Conservation (phyloP, 208 protist species). For the Leptomonas pyrrhocoris region DNA sequence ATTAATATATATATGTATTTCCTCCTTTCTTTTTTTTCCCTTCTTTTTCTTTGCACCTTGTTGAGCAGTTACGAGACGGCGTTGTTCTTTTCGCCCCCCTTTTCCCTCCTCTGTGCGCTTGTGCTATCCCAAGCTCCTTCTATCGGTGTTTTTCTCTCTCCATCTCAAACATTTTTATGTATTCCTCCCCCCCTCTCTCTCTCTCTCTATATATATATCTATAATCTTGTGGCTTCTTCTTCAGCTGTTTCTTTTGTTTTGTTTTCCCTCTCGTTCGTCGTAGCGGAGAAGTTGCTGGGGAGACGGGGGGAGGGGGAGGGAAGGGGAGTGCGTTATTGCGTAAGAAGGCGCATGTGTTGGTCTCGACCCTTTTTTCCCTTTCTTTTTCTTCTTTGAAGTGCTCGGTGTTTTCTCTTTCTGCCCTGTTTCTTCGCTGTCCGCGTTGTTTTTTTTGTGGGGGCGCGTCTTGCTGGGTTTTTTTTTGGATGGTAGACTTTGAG, state of each 20-base stretch:
- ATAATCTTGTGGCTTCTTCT: background rate
- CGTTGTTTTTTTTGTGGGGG: background rate
- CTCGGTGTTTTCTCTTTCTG: background rate
- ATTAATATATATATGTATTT: background rate
- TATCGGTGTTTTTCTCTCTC: too few relatives aligned
- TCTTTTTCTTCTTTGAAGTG: slow-evolving; percentile 7
- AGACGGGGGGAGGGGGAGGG: background rate
- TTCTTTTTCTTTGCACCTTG: slow-evolving; percentile 1
- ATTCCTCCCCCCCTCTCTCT: background rate
- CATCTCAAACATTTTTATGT: background rate
- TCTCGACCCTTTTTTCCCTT: slow-evolving; percentile 1
- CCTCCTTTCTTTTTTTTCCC: slow-evolving; percentile 2
- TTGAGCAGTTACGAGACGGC: too few relatives aligned
- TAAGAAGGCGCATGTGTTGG: background rate
- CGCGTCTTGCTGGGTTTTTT: too few relatives aligned
- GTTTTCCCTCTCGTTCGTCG: background rate
- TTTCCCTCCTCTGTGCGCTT: slow-evolving; percentile 1
- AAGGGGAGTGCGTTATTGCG: background rate
- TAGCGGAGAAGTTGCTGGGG: background rate
- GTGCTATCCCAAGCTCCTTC: background rate
- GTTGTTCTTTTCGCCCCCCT: too few relatives aligned
- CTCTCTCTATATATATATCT: background rate
- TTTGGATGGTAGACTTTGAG: too few relatives aligned
- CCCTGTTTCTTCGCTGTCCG: background rate
- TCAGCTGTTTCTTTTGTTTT: background rate